Percentiles rank a stretch among this genome's conserved stretches.
Conservation (phyloP, 129 eudicot species). For the Chrysanthemum makinoi region DNA sequence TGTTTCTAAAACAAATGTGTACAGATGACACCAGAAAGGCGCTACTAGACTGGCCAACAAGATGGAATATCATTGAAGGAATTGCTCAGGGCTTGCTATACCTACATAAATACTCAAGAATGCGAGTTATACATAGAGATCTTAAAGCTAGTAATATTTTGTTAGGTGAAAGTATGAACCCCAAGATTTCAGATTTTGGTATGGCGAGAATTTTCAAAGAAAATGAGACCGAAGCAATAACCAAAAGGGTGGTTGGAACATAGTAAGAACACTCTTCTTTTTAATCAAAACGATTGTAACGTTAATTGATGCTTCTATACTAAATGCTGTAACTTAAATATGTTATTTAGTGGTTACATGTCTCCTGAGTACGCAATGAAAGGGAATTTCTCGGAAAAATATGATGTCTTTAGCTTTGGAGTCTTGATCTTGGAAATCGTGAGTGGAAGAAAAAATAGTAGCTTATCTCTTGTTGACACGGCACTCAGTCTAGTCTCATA, state of each 20-base stretch:
- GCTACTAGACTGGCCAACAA: constrained; percentile 37
- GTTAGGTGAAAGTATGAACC: constrained; percentile 41
- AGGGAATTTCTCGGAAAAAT: constrained; percentile 28
- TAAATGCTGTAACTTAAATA: background rate
- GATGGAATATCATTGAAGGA: constrained; percentile 41
- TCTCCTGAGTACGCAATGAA: constrained; percentile 31
- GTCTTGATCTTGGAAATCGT: too few species aligned
- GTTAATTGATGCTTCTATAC: background rate
- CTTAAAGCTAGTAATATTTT: constrained; percentile 46
- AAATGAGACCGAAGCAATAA: constrained; percentile 42
- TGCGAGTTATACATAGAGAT: constrained; percentile 53
- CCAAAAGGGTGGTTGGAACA: constrained; percentile 41
- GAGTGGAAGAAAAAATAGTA: background rate
- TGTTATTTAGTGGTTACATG: constrained; percentile 21
- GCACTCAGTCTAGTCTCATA: constrained; percentile 34
- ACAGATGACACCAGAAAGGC: constrained; percentile 35
- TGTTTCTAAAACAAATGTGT: background rate
- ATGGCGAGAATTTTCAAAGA: constrained; percentile 44
- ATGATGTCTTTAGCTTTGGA: constrained; percentile 19
- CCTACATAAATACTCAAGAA: constrained; percentile 48
- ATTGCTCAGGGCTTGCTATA: constrained; percentile 53
- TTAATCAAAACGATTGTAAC: background rate
- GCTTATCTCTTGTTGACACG: constrained; percentile 25
- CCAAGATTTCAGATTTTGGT: constrained; percentile 49
- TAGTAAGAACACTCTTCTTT: constrained; percentile 28